Conservation (phyloP, 2,329 filamentous ascomycete species). For the Colletotrichum nymphaeae region DNA sequence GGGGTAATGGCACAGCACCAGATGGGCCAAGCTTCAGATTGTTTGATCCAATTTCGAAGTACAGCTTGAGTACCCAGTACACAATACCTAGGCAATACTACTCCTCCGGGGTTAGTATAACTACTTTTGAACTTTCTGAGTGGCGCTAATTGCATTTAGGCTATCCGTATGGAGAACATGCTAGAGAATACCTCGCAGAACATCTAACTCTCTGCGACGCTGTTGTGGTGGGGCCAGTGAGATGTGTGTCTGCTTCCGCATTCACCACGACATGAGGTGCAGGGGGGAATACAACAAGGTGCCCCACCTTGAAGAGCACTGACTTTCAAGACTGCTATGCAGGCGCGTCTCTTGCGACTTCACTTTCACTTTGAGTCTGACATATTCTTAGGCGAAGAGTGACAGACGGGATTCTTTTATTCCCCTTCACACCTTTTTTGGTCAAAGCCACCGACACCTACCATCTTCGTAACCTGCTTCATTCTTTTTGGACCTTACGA, state of each 20-base stretch:
- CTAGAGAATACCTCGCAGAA: conserved; percentile 11
- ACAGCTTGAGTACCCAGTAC: conserved; percentile 22
- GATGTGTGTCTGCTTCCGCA: neutral
- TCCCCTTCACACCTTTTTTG: neutral
- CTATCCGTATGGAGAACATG: neutral
- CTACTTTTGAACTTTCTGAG: conserved; percentile 19
- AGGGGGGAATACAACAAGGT: neutral
- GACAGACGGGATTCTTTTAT: neutral
- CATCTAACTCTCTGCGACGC: neutral
- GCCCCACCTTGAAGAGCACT: conserved; percentile 29
- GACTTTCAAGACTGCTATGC: conserved; percentile 19
- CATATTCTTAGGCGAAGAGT: neutral
- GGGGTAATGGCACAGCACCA: conserved; percentile 15
- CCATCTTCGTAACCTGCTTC: no score
- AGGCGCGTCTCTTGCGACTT: neutral
- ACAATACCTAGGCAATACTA: neutral
- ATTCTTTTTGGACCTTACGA: neutral
- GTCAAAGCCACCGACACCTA: neutral
- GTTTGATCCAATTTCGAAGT: conserved; percentile 4
- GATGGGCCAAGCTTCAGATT: conserved; percentile 16
- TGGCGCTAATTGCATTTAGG: conserved; percentile 24
- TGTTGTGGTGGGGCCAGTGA: neutral
- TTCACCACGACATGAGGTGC: conserved; percentile 4
- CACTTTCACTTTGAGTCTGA: neutral
- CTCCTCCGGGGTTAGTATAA: neutral